Percentiles rank a stretch among this genome's conserved stretches.
These are phyloP conservation scores for Coemansia sp. DNA, from an alignment of 192 early-diverging fungal genomes.

Conservation along the genomic window DNA sequence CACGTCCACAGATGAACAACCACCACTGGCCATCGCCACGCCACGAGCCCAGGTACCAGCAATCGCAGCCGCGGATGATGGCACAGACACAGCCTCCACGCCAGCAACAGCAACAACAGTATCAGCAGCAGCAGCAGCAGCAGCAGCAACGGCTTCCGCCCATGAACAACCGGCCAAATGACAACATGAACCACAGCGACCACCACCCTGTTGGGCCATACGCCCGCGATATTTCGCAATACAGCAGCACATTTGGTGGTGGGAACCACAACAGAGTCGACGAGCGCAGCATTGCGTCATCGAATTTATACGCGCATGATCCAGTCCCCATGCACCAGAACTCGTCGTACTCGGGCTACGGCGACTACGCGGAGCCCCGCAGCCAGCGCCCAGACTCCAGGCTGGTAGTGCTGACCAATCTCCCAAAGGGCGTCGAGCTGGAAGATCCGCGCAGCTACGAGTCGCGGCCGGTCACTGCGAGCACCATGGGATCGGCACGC, in stretches of 20 bases:
- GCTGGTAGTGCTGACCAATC: conserved; percentile 7
- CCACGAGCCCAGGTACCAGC: conserved; percentile 9
- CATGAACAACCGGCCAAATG: neutral
- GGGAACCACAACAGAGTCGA: neutral
- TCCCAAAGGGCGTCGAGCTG: conserved; percentile 7
- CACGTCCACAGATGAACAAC: neutral
- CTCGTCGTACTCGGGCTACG: neutral
- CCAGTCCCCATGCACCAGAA: neutral
- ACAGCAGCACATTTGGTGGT: conserved; percentile 7
- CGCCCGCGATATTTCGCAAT: conserved; percentile 6
- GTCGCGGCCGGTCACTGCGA: conserved; percentile 14
- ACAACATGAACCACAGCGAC: neutral
- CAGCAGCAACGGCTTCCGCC: conserved; percentile 1
- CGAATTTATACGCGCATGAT: conserved; percentile 1
- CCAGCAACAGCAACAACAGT: conserved; percentile 9
- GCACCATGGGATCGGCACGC: conserved; percentile 20
- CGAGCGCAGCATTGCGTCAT: conserved; percentile 8
- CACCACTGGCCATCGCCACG: neutral
- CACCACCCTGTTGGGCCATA: neutral
- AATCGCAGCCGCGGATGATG: conserved; percentile 1
- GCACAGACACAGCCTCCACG: neutral
- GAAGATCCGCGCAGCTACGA: conserved; percentile 8
- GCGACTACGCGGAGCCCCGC: neutral
- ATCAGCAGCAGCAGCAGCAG: conserved; percentile 10
- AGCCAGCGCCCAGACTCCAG: neutral